Evolutionary conservation across 495 filamentous ascomycete species (phyloP).

Genomic region (Aspergillus avenaceus): DNA sequence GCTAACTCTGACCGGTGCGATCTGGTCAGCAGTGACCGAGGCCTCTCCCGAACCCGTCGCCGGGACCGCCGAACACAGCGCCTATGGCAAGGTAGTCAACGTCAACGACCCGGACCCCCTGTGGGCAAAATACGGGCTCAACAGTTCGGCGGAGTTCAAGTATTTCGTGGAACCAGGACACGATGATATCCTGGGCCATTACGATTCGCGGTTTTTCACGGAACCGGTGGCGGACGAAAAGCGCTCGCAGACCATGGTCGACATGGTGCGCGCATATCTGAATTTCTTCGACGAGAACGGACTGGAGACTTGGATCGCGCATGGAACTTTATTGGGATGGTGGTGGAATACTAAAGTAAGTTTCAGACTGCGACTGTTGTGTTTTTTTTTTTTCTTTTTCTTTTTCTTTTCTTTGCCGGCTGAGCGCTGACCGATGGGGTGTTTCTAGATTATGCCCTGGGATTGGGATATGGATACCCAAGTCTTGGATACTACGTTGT

Average conservation of each 20-base stretch:
- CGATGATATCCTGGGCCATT: slow-evolving; percentile 58
- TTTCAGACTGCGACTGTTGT: not conserved
- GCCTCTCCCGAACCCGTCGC: slow-evolving; percentile 6
- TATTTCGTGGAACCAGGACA: slow-evolving; percentile 57
- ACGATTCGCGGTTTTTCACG: slow-evolving; percentile 67
- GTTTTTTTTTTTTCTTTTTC: no score
- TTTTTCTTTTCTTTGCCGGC: no score
- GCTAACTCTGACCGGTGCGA: slow-evolving; percentile 14
- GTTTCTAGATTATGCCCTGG: slow-evolving; percentile 67
- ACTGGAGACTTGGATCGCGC: slow-evolving; percentile 82
- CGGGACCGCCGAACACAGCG: slow-evolving; percentile 4
- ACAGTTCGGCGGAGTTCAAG: slow-evolving; percentile 36
- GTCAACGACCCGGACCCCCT: slow-evolving; percentile 15
- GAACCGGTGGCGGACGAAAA: slow-evolving; percentile 57
- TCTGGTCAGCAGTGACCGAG: slow-evolving; percentile 19
- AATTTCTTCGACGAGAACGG: slow-evolving; percentile 57
- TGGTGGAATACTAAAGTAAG: slow-evolving; percentile 79
- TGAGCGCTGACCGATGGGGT: not conserved
- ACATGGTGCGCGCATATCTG: slow-evolving; percentile 73
- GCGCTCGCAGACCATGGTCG: slow-evolving; percentile 57
- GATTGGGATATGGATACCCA: slow-evolving; percentile 88
- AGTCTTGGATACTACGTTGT: slow-evolving; percentile 59
- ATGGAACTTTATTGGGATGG: slow-evolving; percentile 84
- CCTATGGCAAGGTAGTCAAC: slow-evolving; percentile 11
- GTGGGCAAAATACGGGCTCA: slow-evolving; percentile 29